These are phyloP conservation scores for Trifolium subterraneum DNA, from an alignment of 306 rosid genomes.

Conservation along the genomic window DNA sequence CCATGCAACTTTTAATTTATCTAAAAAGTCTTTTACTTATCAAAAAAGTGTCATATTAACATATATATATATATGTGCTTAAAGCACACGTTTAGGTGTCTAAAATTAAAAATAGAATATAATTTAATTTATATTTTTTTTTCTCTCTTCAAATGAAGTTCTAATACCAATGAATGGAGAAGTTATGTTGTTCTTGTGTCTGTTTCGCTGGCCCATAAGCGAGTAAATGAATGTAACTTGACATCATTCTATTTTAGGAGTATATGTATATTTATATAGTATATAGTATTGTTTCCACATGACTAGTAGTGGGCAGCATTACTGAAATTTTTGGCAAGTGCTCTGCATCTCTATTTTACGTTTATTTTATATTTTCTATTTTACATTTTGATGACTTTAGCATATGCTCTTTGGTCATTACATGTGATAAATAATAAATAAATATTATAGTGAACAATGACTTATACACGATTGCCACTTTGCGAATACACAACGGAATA, in stretches of 20 bases:
- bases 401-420: constrained; percentile 10
- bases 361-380: not conserved
- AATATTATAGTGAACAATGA: not conserved
- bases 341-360: not conserved
- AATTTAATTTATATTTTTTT: too few relatives aligned
- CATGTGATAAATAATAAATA: not conserved
- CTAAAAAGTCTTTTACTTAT: too few relatives aligned
- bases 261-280: too few relatives aligned
- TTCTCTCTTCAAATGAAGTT: too few relatives aligned
- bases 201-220: not conserved
- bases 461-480: not conserved
- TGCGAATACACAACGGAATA: not conserved
- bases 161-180: too few relatives aligned
- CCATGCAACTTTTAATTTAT: too few relatives aligned
- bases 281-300: not conserved
- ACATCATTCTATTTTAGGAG: not conserved
- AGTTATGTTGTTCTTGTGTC: too few relatives aligned
- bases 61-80: too few relatives aligned
- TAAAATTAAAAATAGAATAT: too few relatives aligned
- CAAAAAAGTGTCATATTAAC: too few relatives aligned
- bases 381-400: not conserved
- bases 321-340: not conserved
- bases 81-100: too few relatives aligned
- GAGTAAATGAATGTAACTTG: not conserved
- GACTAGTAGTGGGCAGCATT: not conserved